Percentiles rank a stretch among this genome's conserved stretches.
These are phyloP conservation scores for Ceratocystis albifundus DNA, from an alignment of 2,329 filamentous ascomycete genomes.

Conservation along the genomic window DNA sequence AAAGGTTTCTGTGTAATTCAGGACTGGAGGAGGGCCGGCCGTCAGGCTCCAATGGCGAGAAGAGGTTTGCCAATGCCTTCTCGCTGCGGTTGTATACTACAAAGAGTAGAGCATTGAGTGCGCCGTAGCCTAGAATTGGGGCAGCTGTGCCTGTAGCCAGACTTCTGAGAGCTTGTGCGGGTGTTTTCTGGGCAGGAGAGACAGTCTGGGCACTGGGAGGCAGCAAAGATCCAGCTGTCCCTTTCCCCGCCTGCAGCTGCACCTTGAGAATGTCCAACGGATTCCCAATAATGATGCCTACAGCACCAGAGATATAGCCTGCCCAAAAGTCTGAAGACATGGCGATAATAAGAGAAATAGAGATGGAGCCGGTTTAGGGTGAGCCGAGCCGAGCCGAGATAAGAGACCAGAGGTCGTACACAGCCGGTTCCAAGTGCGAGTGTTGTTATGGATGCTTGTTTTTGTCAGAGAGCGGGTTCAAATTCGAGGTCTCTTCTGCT, in stretches of 20 bases:
- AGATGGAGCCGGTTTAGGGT: no score
- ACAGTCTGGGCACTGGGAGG: background rate
- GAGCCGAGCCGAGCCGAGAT: background rate
- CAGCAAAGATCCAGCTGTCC: conserved; percentile 16
- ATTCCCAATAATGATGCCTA: conserved; percentile 80
- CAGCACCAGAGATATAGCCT: conserved; percentile 75
- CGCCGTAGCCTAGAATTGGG: conserved; percentile 79
- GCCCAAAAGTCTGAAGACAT: conserved; percentile 89
- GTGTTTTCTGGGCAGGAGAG: background rate
- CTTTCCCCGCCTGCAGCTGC: conserved; percentile 54
- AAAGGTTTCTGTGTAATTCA: conserved; percentile 37
- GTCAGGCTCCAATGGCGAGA: background rate
- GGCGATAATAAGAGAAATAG: background rate
- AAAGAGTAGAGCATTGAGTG: conserved; percentile 81
- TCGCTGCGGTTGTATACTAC: conserved; percentile 82
- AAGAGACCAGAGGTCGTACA: background rate
- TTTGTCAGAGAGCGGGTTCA: no score
- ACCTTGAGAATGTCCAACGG: conserved; percentile 57
- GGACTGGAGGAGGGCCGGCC: conserved; percentile 27
- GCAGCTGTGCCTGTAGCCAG: conserved; percentile 60
- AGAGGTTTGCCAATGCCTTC: conserved; percentile 41
- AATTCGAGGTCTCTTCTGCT: no score
- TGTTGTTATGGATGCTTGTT: no score
- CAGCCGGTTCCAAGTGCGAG: no score
- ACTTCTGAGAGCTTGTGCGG: conserved; percentile 25